Evolutionary conservation across 2,329 filamentous ascomycete genomes (phyloP), one percentile per base, ranked within the genome.

Genomic region (Neofusicoccum sp.): DNA sequence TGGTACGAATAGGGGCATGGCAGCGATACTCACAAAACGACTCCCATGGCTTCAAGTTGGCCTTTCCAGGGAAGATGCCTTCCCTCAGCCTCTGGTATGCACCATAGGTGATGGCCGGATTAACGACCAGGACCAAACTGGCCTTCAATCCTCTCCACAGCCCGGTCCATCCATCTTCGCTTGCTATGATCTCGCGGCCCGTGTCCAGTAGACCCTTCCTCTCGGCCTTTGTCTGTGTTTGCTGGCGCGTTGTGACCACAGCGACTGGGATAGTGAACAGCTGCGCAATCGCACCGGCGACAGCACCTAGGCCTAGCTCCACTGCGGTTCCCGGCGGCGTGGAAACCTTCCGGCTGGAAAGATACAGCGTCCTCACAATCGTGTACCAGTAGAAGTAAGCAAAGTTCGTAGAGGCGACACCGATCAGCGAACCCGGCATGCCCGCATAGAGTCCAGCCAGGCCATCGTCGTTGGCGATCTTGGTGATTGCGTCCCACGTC

Each of bases 301-400:
- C 78, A 9, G 95, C 95, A 47, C 95, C 95, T 9, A 99, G 82
- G 1, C 87, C 84, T 61, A 99, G 82, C 76, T 99, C 95, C 45
- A 89, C 82, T 4, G 89, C 84, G 0, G 93, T 98, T 20, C 90
- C 88, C 2, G 92, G 91, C 28, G 88, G 73, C 66, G 83, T 84
- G 63, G 82, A 74, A 41, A 84, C 79, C 66, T 84, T 84, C 66
- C 78, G 78, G 26, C 81, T 82, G 16, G 79, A 77, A 66, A 90
- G 77, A 74, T 98, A 98, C 20, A 96, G 76, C 14, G 86, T 86
- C 64, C 95, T 87, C 33, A 97, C 91, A 30, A 95, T 79, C 4
- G 91, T 93, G 75, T 98, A 98, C 93, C 93, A 98, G 80, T 99
- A 99, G 75, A 99, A 99, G 79, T 99, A 99, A 69, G 95, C 95